phyloP scores from a whole-genome alignment of 805 yeast genomes.

The Saccharomycopsis microspora region DNA sequence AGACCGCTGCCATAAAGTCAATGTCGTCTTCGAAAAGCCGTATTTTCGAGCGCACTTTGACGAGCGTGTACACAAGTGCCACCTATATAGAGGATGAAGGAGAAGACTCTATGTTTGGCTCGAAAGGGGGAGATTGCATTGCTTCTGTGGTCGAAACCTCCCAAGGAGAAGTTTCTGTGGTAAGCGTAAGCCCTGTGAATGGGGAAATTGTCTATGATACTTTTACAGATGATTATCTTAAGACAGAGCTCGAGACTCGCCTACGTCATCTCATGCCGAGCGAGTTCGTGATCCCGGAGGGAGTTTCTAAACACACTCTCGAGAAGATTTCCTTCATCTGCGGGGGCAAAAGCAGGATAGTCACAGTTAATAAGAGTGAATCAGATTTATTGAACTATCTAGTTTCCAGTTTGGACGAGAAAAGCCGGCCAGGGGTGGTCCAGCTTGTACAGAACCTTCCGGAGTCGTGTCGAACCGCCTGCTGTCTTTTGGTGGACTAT shows the following conservation, averaged over 20 bases:
- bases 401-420: background rate
- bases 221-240: constrained; percentile 46
- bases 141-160: constrained; percentile 29
- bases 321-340: background rate
- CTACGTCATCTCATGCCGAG: constrained; percentile 64
- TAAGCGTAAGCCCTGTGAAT: constrained; percentile 59
- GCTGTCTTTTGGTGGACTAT: constrained; percentile 39
- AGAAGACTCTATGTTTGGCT: constrained; percentile 18
- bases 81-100: constrained; percentile 52
- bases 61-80: constrained; percentile 69
- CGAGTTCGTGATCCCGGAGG: constrained; percentile 48
- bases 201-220: constrained; percentile 69
- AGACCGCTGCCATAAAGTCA: constrained; percentile 65
- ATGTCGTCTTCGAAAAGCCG: constrained; percentile 37
- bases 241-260: constrained; percentile 65
- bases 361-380: too few species aligned
- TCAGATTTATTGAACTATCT: constrained; percentile 8
- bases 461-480: constrained; percentile 23
- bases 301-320: constrained; percentile 17
- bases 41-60: constrained; percentile 57
- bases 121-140: constrained; percentile 32
- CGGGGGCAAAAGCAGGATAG: too few species aligned
- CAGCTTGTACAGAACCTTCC: background rate
- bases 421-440: background rate
- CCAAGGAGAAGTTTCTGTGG: constrained; percentile 28